Evolutionary conservation across 257 asterid species (phyloP).

Genomic region (Solanum lignicaule): DNA sequence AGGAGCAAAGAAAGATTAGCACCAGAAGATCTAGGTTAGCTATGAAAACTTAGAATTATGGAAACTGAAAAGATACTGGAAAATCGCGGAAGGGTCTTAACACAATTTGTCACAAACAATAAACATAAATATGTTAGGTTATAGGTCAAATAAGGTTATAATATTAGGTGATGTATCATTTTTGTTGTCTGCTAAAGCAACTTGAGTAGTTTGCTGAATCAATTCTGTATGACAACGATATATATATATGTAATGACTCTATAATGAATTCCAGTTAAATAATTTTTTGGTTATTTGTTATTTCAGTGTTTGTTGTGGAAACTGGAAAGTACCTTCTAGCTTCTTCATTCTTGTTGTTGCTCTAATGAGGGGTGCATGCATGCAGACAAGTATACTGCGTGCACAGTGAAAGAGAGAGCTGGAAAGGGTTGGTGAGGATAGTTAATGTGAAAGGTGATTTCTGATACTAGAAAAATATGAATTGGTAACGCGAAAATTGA

Average conservation of each 20-base stretch:
- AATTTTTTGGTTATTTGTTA: neutral
- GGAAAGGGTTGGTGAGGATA: conserved; percentile 23
- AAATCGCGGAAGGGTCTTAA: neutral
- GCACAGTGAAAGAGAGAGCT: neutral
- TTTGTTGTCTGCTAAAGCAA: neutral
- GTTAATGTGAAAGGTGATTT: conserved; percentile 27
- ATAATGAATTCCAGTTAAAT: neutral
- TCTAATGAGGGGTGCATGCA: conserved; percentile 1
- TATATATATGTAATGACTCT: neutral
- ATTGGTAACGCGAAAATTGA: neutral
- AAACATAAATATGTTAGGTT: neutral
- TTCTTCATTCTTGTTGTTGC: neutral
- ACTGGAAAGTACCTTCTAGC: neutral
- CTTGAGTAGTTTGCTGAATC: neutral
- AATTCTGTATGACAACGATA: neutral
- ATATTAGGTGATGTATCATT: neutral
- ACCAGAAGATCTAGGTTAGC: neutral
- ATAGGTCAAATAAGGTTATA: neutral
- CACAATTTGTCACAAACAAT: neutral
- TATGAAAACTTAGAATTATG: neutral
- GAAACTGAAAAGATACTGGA: neutral
- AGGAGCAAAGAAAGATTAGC: neutral
- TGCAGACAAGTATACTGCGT: neutral
- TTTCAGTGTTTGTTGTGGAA: neutral
- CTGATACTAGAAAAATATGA: neutral